Percentiles rank a stretch among this genome's conserved stretches.
Conservation (phyloP, 2,329 filamentous ascomycete species). For the Aspergillus sojae region DNA sequence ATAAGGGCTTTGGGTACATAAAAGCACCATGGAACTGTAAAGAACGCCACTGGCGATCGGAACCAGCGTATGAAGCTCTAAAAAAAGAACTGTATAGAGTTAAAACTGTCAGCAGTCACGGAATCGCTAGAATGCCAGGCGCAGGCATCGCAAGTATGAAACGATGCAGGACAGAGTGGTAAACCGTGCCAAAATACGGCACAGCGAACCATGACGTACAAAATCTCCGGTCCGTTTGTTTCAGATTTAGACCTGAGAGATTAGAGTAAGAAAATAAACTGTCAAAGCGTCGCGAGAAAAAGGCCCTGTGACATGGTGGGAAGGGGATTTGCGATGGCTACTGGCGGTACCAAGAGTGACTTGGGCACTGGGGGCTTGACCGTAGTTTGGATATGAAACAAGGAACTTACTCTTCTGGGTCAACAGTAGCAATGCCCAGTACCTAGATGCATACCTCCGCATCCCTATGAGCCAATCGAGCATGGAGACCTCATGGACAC, state of each 20-base stretch:
- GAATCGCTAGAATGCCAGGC: not conserved
- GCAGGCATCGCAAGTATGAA: not conserved
- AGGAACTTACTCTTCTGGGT: not conserved
- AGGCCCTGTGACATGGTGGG: not conserved
- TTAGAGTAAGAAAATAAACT: not conserved
- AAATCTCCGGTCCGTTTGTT: not conserved
- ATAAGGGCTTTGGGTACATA: not conserved
- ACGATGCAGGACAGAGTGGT: not conserved
- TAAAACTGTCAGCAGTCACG: not conserved
- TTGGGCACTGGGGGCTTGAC: not conserved
- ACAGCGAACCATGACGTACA: not conserved
- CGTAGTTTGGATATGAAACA: not conserved
- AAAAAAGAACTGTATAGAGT: not conserved
- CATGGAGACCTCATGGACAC: not conserved
- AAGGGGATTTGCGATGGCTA: not conserved
- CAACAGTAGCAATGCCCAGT: not conserved
- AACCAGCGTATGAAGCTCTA: not conserved
- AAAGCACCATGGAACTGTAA: not conserved
- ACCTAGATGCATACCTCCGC: not conserved
- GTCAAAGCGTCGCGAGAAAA: not conserved
- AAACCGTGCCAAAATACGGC: not conserved
- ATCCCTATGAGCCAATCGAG: not conserved
- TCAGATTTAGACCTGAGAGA: not conserved
- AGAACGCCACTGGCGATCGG: not conserved
- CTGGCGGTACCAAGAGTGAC: not conserved